Conservation (phyloP, 805 yeast genomes). For the Candida easanensis region DNA sequence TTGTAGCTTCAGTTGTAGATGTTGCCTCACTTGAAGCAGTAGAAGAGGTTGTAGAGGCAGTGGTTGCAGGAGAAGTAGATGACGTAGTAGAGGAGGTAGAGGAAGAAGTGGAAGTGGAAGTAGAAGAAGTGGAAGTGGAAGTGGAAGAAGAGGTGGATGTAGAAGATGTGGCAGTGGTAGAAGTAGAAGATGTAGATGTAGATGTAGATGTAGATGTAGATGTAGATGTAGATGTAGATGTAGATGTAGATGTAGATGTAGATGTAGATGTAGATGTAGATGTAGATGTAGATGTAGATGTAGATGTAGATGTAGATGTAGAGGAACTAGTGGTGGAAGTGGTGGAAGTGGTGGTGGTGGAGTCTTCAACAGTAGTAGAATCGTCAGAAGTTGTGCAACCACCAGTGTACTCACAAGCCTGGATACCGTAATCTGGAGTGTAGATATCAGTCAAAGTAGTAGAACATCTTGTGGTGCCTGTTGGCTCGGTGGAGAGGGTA, state of each 20-base stretch:
- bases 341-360: background rate
- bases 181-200: background rate
- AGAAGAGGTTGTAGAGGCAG: background rate
- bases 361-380: background rate
- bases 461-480: conserved; percentile 1
- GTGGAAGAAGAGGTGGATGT: background rate
- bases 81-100: conserved; percentile 1
- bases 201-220: no score
- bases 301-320: background rate
- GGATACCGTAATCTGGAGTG: conserved; percentile 3
- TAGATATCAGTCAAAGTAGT: conserved; percentile 19
- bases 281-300: background rate
- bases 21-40: background rate
- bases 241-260: background rate
- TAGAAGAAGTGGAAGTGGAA: background rate
- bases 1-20: no score
- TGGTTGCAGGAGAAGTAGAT: background rate
- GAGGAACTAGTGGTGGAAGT: background rate
- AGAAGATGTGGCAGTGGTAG: background rate
- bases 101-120: background rate
- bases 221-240: no score
- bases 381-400: background rate
- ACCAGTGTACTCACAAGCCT: conserved; percentile 7
- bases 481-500: conserved; percentile 27
- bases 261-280: background rate